Evolutionary conservation across 1,284 basidiomycete genomes (phyloP), one percentile per base, ranked within the genome.

Genomic region (Agaricales sp.): DNA sequence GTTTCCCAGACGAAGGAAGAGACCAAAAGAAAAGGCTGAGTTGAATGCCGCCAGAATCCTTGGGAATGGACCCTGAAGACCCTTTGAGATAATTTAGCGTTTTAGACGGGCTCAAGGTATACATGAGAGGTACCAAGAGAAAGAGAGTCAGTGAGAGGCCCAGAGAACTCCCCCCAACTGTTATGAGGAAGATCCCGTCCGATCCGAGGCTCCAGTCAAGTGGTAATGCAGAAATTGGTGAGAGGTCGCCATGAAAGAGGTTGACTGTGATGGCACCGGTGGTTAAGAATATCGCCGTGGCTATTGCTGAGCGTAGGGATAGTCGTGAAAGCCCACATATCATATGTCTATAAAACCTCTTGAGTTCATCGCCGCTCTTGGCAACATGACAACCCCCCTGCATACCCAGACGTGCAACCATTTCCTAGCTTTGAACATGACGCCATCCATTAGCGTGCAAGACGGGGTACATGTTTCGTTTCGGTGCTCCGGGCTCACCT

Each of bases 321-420:
- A 82, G 67, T 23, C 78, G 72, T 18, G 81, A 78, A 21, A 82
- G 56, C 26, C 83, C 83, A 53, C 74, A 76, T 46, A 87, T 70
- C 73, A 87, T 82, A 65, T 87, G 83, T 45, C 82, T 83, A 54
- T 52, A 20, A 30, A 30, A 30, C 6, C n/a, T n/a, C n/a, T 20
- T 38, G 24, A 46, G 19, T 50, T 47, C 14, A 18, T 16, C 3
- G 13, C 35, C 44, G 41, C 3, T 30, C 43, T 25, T 16, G 18
- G 24, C n/a, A 25, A 21, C 13, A 26, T 11, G 43, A 8, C 45
- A 12, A 44, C 14, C 18, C 44, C 47, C 25, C 22, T 21, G 57
- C 59, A 22, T 61, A 78, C 76, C 77, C 77, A 19, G 78, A 80
- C 11, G 78, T 80, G 55, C 78, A 80, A 14, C 78, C 78, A 52